phyloP scores from a whole-genome alignment of 75 land plant genomes.

The Cupressus sempervirens region DNA sequence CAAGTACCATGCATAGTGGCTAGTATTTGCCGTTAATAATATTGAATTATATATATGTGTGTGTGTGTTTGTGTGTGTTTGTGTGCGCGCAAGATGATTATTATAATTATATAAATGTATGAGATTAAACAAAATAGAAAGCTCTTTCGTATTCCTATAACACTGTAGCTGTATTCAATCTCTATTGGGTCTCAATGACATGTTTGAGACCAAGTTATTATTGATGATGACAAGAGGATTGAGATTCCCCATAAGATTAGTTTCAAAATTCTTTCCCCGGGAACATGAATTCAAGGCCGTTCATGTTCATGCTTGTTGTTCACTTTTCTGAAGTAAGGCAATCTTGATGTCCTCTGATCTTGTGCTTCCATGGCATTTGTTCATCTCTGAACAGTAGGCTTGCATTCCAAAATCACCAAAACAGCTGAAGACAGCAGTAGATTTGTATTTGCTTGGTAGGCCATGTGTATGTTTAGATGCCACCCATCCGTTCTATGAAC shows the following conservation, averaged over 20 bases:
- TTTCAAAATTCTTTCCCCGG: background rate
- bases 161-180: background rate
- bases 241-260: background rate
- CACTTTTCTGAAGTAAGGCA: constrained; percentile 46
- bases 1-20: too few relatives aligned
- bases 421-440: constrained; percentile 63
- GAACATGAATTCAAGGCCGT: background rate
- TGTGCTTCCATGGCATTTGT: constrained; percentile 14
- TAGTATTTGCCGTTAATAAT: too few relatives aligned
- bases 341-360: constrained; percentile 60
- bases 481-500: constrained; percentile 34
- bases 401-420: constrained; percentile 65
- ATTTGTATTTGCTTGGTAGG: constrained; percentile 46
- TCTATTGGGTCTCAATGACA: too few relatives aligned
- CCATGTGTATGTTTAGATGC: constrained; percentile 45
- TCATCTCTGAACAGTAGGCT: constrained; percentile 53
- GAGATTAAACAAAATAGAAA: background rate
- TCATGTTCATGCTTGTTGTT: background rate
- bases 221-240: background rate
- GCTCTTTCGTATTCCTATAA: background rate
- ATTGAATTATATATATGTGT: too few relatives aligned
- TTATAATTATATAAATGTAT: background rate
- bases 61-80: too few relatives aligned
- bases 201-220: background rate
- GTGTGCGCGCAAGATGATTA: background rate